These are phyloP conservation scores for Gonium pectorale DNA, from an alignment of 139 green algal species.

Conservation along the genomic window DNA sequence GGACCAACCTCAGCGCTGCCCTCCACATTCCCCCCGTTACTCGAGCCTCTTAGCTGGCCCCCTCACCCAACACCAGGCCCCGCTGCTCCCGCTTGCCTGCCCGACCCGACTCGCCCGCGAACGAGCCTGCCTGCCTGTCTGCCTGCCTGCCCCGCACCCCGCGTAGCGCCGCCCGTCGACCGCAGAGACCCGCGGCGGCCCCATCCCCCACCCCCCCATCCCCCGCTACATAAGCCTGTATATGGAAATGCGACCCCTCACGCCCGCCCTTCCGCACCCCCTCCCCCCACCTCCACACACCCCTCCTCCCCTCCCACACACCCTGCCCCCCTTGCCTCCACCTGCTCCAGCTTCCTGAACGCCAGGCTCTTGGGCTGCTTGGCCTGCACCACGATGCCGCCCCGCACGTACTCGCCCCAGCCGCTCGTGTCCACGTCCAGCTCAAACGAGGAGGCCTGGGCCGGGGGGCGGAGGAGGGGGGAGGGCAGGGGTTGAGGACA, in stretches of 20 bases:
- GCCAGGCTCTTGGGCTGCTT: constrained; percentile 90
- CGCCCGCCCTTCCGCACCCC: too few relatives aligned
- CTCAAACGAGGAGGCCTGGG: constrained; percentile 91
- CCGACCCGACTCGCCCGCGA: too few relatives aligned
- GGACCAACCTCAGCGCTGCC: too few relatives aligned
- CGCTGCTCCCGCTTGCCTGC: not conserved
- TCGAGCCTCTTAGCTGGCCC: too few relatives aligned
- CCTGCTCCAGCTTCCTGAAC: constrained; percentile 83
- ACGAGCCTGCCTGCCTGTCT: too few relatives aligned
- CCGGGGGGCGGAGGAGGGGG: not conserved
- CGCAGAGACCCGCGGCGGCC: not conserved
- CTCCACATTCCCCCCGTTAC: too few relatives aligned
- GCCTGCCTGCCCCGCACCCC: not conserved
- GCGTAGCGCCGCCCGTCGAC: too few relatives aligned
- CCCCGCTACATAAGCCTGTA: too few relatives aligned
- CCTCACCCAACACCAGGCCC: too few relatives aligned
- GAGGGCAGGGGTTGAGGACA: not conserved
- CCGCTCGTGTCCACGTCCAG: constrained; percentile 90
- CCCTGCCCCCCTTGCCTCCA: not conserved
- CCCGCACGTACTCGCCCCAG: constrained; percentile 76
- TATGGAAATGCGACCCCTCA: too few relatives aligned
- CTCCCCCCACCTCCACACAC: not conserved
- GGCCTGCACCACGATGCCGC: constrained; percentile 93
- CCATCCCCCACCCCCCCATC: constrained; percentile 86
- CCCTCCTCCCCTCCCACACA: not conserved